Conservation (phyloP, 352 stramenopile genomes). For the Phytophthora quininea region DNA sequence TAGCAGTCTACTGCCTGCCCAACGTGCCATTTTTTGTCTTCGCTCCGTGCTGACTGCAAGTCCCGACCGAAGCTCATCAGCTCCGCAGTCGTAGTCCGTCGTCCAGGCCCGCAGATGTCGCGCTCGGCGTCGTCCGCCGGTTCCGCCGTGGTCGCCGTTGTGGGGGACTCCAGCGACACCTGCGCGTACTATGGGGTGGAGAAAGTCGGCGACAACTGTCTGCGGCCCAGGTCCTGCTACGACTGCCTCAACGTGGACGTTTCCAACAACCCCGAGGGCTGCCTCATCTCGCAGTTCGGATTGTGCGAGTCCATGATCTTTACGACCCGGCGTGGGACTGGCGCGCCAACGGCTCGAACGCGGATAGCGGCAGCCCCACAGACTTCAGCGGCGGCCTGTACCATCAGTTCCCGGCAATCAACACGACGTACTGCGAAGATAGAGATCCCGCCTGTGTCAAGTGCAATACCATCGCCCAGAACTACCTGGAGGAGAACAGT, state of each 20-base stretch:
- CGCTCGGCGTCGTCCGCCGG: neutral
- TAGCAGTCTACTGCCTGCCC: constrained; percentile 7
- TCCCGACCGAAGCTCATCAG: neutral
- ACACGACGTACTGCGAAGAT: constrained; percentile 58
- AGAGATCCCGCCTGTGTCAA: constrained; percentile 46
- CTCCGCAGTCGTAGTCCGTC: neutral
- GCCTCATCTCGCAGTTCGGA: constrained; percentile 47
- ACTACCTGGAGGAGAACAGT: constrained; percentile 42
- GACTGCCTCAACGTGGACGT: constrained; percentile 63
- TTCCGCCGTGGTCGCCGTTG: constrained; percentile 1
- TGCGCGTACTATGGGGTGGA: constrained; percentile 57
- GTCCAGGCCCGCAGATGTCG: constrained; percentile 3
- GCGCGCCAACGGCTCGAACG: constrained; percentile 35
- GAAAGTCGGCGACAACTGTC: constrained; percentile 32
- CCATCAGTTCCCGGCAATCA: constrained; percentile 50
- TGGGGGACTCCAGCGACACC: constrained; percentile 24
- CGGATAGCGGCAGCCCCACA: constrained; percentile 43
- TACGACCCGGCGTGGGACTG: constrained; percentile 53
- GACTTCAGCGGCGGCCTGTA: constrained; percentile 50
- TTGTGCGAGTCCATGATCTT: constrained; percentile 51
- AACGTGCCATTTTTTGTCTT: constrained; percentile 2
- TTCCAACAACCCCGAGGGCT: constrained; percentile 42
- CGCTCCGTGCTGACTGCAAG: neutral
- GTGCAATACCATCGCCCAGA: constrained; percentile 47
- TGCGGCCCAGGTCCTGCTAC: constrained; percentile 54